Conservation (phyloP, 169 alveolate genomes). For the Perkinsus marinus region DNA sequence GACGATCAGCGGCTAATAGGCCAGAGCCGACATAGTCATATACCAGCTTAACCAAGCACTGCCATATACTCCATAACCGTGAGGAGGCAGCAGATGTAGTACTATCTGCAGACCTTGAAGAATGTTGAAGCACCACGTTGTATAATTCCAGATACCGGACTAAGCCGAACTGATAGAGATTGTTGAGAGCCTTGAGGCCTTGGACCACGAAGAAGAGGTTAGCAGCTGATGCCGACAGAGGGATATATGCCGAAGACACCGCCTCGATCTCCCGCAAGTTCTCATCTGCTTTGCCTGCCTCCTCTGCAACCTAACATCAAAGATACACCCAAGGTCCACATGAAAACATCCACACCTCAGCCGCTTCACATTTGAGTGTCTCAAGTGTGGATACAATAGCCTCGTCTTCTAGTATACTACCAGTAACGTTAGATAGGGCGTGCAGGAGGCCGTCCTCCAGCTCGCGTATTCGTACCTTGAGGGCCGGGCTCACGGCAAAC, state of each 20-base stretch:
- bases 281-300: neutral
- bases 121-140: neutral
- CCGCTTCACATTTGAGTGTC: neutral
- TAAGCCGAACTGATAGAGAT: neutral
- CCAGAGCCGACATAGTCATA: neutral
- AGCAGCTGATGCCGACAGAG: neutral
- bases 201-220: neutral
- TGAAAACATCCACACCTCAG: neutral
- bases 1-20: neutral
- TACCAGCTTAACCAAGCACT: neutral
- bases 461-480: conserved; percentile 72
- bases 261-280: neutral
- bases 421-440: conserved; percentile 83
- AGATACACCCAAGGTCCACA: neutral
- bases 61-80: neutral
- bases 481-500: conserved; percentile 10
- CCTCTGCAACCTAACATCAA: neutral
- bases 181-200: neutral
- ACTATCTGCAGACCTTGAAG: too few relatives aligned
- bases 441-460: conserved; percentile 82
- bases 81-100: neutral
- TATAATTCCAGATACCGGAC: neutral
- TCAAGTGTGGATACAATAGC: conserved; percentile 71
- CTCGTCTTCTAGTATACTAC: conserved; percentile 86
- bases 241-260: neutral